Base-by-base conservation (phyloP, 2,329 filamentous ascomycete genomes). In the Fonsecaea erecta region DNA sequence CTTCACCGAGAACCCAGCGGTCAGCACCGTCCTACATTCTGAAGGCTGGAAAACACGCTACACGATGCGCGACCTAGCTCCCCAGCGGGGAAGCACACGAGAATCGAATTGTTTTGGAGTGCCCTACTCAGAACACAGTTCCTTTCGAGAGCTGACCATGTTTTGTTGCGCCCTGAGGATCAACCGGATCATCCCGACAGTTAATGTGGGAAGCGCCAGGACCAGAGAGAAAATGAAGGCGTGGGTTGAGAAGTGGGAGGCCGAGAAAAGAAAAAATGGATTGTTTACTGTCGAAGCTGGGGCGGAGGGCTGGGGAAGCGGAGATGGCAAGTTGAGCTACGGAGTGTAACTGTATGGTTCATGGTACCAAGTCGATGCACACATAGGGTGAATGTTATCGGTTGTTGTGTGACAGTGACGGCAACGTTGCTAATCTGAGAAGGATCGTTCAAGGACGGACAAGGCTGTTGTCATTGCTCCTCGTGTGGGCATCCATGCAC, bases 121-220 rank as follows among this genome's bases (percentile, higher is more conserved):
- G 1, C 95, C 95, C 1, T 99, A 99, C 75, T 93, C 90, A 58
- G 95, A 99, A 79, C 95, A 99, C 76, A 95, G 91, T 76, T 96
- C 91, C 67, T 99, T 99, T 75, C 85, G 94, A 46, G 95, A 99
- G 81, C 78, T 99, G 74, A 94, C 92, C 0, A 89, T 98, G 85
- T 99, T 99, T 75, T 86, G 94, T 71, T 95, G 95, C 83, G 86
- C 89, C 21, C 76, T 99, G 76, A 82, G 91, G 63, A 96, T 99
- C 70, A 93, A 94, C 69, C 91, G 89, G 77, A 86, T 99, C 6
- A 90, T 99, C 16, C 95, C 95, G 0, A 99, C 95, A 0, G 95
- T 99, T 2, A 98, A 99, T 75, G 85, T 90, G n/a, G 88, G 86
- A 0, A 88, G 80, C 68, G 84, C 82, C 40, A 88, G 85, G 77